Percentiles rank a stretch among this genome's conserved stretches.
Evolutionary conservation across 805 yeast genomes (phyloP).

Genomic region (Lachancea waltii): DNA sequence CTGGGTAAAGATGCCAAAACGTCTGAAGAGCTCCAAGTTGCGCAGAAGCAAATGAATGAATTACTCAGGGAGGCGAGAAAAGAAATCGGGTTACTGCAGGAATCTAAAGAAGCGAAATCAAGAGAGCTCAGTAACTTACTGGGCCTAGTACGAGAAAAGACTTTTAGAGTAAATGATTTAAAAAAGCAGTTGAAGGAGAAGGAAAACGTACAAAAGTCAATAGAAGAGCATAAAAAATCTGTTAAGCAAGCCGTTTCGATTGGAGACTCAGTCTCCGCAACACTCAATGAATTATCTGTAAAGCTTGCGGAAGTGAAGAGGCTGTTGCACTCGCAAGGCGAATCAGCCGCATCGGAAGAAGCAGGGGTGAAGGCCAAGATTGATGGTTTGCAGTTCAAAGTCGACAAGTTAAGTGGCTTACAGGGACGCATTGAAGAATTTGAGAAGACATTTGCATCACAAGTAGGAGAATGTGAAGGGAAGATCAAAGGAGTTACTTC

Average conservation of each 20-base stretch:
- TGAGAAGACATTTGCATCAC: slow-evolving; percentile 10
- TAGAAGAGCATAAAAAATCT: slow-evolving; percentile 11
- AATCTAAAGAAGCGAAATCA: slow-evolving; percentile 20
- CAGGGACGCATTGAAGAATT: slow-evolving; percentile 13
- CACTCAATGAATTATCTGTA: slow-evolving; percentile 5
- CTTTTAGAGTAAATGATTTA: slow-evolving; percentile 17
- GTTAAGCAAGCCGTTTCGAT: slow-evolving; percentile 11
- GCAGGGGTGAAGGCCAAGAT: background rate
- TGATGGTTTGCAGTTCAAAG: slow-evolving; percentile 13
- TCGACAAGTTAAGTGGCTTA: slow-evolving; percentile 16
- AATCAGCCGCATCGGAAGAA: slow-evolving; percentile 2
- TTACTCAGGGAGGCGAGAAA: slow-evolving; percentile 20
- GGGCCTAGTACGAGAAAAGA: slow-evolving; percentile 20
- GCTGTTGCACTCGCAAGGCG: background rate
- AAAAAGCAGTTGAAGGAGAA: slow-evolving; percentile 17
- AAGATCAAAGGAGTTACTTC: slow-evolving; percentile 19
- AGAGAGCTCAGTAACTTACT: slow-evolving; percentile 19
- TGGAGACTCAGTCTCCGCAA: slow-evolving; percentile 7
- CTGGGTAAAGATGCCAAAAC: slow-evolving; percentile 20
- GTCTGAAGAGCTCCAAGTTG: slow-evolving; percentile 23
- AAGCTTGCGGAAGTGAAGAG: slow-evolving; percentile 3
- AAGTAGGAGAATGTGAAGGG: slow-evolving; percentile 15
- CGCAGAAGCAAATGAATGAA: slow-evolving; percentile 20
- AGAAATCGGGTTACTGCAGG: slow-evolving; percentile 21
- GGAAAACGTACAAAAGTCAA: slow-evolving; percentile 13